Conservation (phyloP, 345 rosid species). For the Salix exigua region DNA sequence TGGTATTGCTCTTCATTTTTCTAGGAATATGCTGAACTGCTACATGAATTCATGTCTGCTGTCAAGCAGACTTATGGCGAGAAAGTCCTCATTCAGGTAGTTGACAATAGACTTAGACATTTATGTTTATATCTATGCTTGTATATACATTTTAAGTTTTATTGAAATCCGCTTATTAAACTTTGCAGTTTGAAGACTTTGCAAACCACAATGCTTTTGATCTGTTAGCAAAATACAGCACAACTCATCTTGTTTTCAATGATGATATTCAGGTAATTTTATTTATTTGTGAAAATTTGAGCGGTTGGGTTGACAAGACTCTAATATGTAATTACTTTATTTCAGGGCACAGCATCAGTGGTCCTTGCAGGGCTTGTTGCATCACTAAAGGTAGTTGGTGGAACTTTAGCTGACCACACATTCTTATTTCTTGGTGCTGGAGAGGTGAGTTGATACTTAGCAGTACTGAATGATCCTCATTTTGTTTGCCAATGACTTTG, state of each 20-base stretch:
- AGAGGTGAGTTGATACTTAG: slow-evolving; percentile 47
- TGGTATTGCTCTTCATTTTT: slow-evolving; percentile 17
- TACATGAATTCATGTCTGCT: slow-evolving; percentile 91
- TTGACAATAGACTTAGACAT: slow-evolving; percentile 7
- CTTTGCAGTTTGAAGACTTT: slow-evolving; percentile 87
- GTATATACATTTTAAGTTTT: not conserved
- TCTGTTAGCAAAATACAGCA: slow-evolving; percentile 73
- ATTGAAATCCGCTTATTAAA: not conserved
- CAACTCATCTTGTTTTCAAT: slow-evolving; percentile 96
- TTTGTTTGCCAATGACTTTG: not conserved
- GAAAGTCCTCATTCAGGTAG: slow-evolving; percentile 88
- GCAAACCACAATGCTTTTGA: slow-evolving; percentile 98
- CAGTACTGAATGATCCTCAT: not conserved
- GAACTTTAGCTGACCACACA: slow-evolving; percentile 68
- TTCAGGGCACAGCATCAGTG: slow-evolving; percentile 97
- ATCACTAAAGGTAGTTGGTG: slow-evolving; percentile 70
- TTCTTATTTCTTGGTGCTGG: slow-evolving; percentile 98
- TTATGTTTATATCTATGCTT: not conserved
- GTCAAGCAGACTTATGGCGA: slow-evolving; percentile 93
- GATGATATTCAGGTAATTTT: slow-evolving; percentile 91
- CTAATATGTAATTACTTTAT: slow-evolving; percentile 14
- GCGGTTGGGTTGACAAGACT: not conserved
- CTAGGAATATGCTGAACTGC: slow-evolving; percentile 90
- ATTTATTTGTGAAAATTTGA: not conserved
- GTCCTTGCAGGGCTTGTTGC: slow-evolving; percentile 93